These are phyloP conservation scores for Annona squamosa DNA, from an alignment of 164 flowering plant genomes.

Conservation along the genomic window DNA sequence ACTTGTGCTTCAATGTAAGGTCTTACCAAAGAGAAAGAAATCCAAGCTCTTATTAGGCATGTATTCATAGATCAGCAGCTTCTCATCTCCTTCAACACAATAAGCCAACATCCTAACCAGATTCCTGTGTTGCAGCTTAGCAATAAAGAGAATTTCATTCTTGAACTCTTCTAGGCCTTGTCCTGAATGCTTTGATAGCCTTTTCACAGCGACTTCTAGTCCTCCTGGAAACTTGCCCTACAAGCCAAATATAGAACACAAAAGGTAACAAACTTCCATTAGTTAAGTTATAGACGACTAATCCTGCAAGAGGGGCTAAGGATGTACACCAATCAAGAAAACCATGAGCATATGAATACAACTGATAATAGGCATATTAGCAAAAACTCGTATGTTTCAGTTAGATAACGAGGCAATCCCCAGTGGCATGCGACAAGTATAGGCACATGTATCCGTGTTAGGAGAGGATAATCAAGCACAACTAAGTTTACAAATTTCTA, in stretches of 20 bases:
- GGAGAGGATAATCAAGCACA: too few species aligned
- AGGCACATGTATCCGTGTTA: too few species aligned
- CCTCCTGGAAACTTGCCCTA: constrained; percentile 8
- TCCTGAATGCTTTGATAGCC: constrained; percentile 6
- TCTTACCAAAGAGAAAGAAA: constrained; percentile 5
- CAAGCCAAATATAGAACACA: background rate
- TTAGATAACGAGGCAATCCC: background rate
- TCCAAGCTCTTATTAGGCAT: constrained; percentile 22
- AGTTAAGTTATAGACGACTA: background rate
- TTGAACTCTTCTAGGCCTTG: constrained; percentile 34
- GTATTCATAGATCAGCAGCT: constrained; percentile 15
- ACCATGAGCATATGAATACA: background rate
- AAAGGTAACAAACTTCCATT: too few species aligned
- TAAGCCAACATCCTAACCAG: constrained; percentile 11
- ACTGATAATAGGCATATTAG: background rate
- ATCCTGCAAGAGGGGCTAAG: background rate
- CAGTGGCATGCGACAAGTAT: too few species aligned
- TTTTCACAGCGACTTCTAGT: constrained; percentile 12
- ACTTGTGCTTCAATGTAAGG: background rate
- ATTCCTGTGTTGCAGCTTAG: constrained; percentile 11
- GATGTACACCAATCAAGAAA: background rate
- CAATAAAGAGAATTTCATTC: constrained; percentile 23
- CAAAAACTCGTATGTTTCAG: background rate
- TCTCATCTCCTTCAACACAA: constrained; percentile 6
- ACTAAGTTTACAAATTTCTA: too few species aligned